Conservation (phyloP, 2,329 filamentous ascomycete genomes). For the Diaporthe sp. region DNA sequence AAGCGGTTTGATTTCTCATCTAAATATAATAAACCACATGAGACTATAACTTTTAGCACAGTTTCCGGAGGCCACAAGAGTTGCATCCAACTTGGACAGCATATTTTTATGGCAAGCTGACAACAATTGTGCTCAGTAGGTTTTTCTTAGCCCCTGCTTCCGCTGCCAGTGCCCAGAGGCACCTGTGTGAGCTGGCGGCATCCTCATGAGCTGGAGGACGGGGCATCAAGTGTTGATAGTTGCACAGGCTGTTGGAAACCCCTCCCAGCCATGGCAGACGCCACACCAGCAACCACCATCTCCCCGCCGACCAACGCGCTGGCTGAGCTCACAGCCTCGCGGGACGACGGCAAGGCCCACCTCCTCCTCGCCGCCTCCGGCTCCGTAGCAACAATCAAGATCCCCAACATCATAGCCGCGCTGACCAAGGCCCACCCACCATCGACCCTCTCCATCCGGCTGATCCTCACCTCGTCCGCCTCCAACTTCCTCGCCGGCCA, state of each 20-base stretch:
- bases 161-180: background rate
- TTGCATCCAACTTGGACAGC: background rate
- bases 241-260: background rate
- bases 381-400: constrained; percentile 90
- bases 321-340: constrained; percentile 31
- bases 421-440: constrained; percentile 60
- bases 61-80: background rate
- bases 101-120: background rate
- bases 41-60: background rate
- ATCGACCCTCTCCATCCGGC: constrained; percentile 80
- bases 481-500: constrained; percentile 83
- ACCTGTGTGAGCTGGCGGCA: background rate
- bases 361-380: constrained; percentile 48
- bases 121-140: background rate
- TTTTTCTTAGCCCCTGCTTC: background rate
- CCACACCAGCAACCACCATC: background rate
- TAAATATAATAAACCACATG: background rate
- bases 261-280: constrained; percentile 11
- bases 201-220: background rate
- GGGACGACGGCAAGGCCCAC: constrained; percentile 37
- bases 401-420: constrained; percentile 74
- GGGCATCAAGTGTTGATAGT: background rate
- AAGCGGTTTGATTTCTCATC: constrained; percentile 28
- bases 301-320: constrained; percentile 17
- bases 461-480: constrained; percentile 84